Evolutionary conservation across 768 basidiomycete species (phyloP).

Genomic region (Amanita subjunquillea): DNA sequence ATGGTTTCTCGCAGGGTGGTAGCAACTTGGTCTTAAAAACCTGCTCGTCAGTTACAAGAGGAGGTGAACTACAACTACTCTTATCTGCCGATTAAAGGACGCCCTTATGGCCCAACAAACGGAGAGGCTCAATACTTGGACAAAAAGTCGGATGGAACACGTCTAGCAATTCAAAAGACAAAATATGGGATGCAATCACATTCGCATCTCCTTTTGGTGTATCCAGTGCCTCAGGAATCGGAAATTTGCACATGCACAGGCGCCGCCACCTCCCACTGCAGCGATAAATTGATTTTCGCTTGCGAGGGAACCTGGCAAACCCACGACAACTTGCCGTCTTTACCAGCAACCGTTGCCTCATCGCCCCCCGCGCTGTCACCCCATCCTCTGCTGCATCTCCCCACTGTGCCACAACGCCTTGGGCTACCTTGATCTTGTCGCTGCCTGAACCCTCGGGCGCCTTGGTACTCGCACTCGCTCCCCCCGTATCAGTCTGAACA

Average conservation of each 20-base stretch:
- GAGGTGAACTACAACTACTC: no score
- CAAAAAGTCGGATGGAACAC: no score
- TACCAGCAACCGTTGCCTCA: conserved; percentile 17
- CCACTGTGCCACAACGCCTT: conserved; percentile 21
- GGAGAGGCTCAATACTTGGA: no score
- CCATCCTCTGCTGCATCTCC: conserved; percentile 10
- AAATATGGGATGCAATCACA: no score
- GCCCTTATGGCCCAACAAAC: no score
- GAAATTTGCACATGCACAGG: conserved; percentile 8
- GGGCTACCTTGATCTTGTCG: conserved; percentile 12
- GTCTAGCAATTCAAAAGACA: no score
- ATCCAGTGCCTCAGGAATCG: no score
- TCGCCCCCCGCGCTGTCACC: conserved; percentile 11
- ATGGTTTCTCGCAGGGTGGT: no score
- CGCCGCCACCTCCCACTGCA: conserved; percentile 25
- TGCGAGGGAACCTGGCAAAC: conserved; percentile 21
- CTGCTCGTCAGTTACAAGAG: no score
- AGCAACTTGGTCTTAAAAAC: no score
- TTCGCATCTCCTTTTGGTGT: no score
- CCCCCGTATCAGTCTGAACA: neutral
- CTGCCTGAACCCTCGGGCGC: neutral
- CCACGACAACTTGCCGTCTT: conserved; percentile 26
- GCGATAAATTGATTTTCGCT: conserved; percentile 17
- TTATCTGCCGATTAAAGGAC: no score
- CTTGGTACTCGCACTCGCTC: neutral